These are phyloP conservation scores for Colletotrichum chrysophilum DNA, from an alignment of 2,329 filamentous ascomycete species.

Conservation along the genomic window DNA sequence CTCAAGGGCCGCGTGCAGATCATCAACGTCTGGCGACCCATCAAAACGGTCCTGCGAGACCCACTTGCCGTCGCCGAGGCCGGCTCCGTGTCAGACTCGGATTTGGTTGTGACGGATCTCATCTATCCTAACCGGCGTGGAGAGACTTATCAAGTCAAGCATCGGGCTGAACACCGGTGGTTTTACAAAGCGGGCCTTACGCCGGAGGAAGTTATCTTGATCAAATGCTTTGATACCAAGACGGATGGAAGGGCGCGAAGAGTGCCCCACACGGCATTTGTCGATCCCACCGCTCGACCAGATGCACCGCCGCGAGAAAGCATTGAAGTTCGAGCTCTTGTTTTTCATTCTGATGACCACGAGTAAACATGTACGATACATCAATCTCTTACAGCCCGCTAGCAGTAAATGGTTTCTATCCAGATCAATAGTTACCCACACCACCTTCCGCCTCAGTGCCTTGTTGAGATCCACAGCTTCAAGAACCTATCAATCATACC, in stretches of 20 bases:
- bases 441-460: not conserved
- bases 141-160: constrained; percentile 52
- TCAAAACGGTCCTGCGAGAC: constrained; percentile 55
- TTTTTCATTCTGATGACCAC: constrained; percentile 51
- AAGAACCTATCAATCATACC: not conserved
- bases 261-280: constrained; percentile 62
- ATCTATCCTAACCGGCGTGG: constrained; percentile 57
- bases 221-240: constrained; percentile 68
- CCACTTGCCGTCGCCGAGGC: constrained; percentile 60
- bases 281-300: constrained; percentile 44
- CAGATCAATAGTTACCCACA: not conserved
- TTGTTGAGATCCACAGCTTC: not conserved
- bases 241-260: constrained; percentile 56
- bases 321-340: constrained; percentile 61
- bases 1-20: constrained; percentile 53
- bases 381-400: not conserved
- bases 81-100: constrained; percentile 50
- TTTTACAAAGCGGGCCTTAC: constrained; percentile 56
- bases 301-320: constrained; percentile 59
- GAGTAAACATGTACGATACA: not conserved
- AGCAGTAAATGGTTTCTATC: not conserved
- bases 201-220: constrained; percentile 59
- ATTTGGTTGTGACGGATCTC: constrained; percentile 52
- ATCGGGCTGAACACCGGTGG: constrained; percentile 51
- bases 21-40: constrained; percentile 60